These are phyloP conservation scores for Claviceps sp. DNA, from an alignment of 2,329 filamentous ascomycete species.

Conservation along the genomic window DNA sequence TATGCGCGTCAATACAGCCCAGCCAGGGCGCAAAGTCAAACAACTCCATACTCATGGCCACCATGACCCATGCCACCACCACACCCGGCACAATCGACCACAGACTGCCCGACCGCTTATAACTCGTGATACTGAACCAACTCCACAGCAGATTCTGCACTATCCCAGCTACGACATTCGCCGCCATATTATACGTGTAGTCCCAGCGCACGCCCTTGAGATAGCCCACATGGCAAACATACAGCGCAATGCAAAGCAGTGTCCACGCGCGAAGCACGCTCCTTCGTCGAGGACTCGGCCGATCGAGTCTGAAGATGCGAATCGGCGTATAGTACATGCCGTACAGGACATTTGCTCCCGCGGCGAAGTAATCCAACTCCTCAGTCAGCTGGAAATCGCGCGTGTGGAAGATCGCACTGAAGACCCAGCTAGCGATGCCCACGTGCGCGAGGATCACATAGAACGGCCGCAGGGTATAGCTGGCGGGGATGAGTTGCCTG, in stretches of 20 bases:
- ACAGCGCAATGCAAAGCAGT: constrained; percentile 54
- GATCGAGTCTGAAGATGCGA: constrained; percentile 71
- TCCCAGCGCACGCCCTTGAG: constrained; percentile 81
- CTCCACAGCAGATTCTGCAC: constrained; percentile 77
- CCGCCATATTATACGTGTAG: constrained; percentile 96
- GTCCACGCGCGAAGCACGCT: constrained; percentile 63
- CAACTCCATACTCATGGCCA: constrained; percentile 91
- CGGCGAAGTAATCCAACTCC: constrained; percentile 91
- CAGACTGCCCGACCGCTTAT: constrained; percentile 52
- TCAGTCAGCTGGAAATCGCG: constrained; percentile 78
- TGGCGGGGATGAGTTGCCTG: constrained; percentile 52
- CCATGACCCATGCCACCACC: constrained; percentile 80
- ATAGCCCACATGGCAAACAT: constrained; percentile 66
- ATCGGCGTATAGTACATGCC: constrained; percentile 78
- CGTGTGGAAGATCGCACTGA: constrained; percentile 85
- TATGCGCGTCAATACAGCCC: constrained; percentile 82
- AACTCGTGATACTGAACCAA: constrained; percentile 66
- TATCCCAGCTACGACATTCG: constrained; percentile 73
- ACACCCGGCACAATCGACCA: constrained; percentile 88
- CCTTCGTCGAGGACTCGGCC: constrained; percentile 26
- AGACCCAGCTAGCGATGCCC: constrained; percentile 72
- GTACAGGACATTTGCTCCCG: constrained; percentile 80
- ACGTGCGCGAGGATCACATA: constrained; percentile 71
- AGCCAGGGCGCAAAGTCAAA: constrained; percentile 82
- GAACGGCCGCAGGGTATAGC: constrained; percentile 66